These are phyloP conservation scores for Emericellopsis terricola DNA, from an alignment of 495 filamentous ascomycete species.

Conservation along the genomic window DNA sequence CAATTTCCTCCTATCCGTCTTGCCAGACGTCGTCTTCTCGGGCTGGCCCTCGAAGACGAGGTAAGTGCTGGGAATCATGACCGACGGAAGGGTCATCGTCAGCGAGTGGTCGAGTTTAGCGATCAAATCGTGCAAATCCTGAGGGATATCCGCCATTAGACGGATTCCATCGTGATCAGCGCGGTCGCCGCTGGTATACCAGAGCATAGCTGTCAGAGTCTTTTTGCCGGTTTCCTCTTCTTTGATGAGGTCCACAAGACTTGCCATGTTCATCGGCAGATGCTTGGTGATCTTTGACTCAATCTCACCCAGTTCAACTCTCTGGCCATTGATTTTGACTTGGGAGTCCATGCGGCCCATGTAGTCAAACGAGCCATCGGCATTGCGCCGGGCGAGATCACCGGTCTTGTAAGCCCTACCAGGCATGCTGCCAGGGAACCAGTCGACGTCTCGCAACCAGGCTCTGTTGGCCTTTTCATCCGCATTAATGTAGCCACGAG, in stretches of 20 bases:
- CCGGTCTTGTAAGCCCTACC: constrained; percentile 63
- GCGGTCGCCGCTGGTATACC: background rate
- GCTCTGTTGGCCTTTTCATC: constrained; percentile 15
- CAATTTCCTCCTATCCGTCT: background rate
- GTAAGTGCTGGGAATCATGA: background rate
- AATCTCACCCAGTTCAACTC: constrained; percentile 48
- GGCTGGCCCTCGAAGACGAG: background rate
- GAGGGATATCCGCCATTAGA: background rate
- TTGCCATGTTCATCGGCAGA: constrained; percentile 13
- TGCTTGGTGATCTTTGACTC: too few species aligned
- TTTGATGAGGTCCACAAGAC: constrained; percentile 26
- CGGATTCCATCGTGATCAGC: background rate
- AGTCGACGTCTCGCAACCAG: constrained; percentile 29
- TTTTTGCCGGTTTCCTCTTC: background rate
- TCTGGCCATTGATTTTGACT: constrained; percentile 46
- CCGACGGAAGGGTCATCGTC: background rate
- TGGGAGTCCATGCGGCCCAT: constrained; percentile 46
- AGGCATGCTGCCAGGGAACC: too few species aligned
- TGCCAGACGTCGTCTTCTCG: background rate
- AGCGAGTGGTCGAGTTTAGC: background rate
- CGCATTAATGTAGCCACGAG: constrained; percentile 25
- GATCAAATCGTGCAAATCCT: background rate
- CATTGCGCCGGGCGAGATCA: constrained; percentile 40
- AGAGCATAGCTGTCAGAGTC: background rate
- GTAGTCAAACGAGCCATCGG: constrained; percentile 31